phyloP scores from a whole-genome alignment of 176 grass and related monocot species.

The Areca catechu region DNA sequence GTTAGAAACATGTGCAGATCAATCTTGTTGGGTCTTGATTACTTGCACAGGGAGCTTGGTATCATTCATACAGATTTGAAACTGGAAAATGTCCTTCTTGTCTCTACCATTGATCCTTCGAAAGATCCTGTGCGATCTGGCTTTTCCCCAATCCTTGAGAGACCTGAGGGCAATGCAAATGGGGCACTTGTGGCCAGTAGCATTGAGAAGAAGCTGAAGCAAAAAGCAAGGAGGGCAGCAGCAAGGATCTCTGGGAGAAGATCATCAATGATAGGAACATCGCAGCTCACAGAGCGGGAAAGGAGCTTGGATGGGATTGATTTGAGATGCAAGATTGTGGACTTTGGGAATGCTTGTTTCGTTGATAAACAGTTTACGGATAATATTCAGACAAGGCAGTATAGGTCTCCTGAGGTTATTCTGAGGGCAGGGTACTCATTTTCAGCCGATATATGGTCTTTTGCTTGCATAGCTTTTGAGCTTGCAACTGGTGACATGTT shows the following conservation, averaged over 20 bases:
- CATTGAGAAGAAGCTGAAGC: slow-evolving; percentile 80
- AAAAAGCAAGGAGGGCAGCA: slow-evolving; percentile 73
- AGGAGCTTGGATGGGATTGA: slow-evolving; percentile 88
- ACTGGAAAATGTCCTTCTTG: slow-evolving; percentile 81
- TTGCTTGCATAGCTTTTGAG: slow-evolving; percentile 93
- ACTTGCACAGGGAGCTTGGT: slow-evolving; percentile 77
- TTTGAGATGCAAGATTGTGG: slow-evolving; percentile 90
- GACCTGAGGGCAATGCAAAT: slow-evolving; percentile 64
- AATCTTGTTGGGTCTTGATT: slow-evolving; percentile 89
- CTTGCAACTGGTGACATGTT: slow-evolving; percentile 92
- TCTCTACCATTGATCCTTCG: slow-evolving; percentile 78
- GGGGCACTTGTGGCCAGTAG: slow-evolving; percentile 45
- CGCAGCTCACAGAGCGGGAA: slow-evolving; percentile 15
- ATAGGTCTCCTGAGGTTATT: slow-evolving; percentile 80
- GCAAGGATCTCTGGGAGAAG: slow-evolving; percentile 88
- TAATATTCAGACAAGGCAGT: slow-evolving; percentile 95
- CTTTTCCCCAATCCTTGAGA: slow-evolving; percentile 74
- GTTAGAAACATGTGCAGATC: slow-evolving; percentile 75
- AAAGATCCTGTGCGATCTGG: slow-evolving; percentile 77
- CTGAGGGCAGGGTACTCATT: slow-evolving; percentile 64
- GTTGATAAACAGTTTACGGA: slow-evolving; percentile 79
- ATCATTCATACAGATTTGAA: slow-evolving; percentile 96
- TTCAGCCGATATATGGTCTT: slow-evolving; percentile 87
- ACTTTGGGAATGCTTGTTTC: slow-evolving; percentile 98
- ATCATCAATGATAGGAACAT: slow-evolving; percentile 36